Evolutionary conservation across 2,329 filamentous ascomycete genomes (phyloP), one percentile per base, ranked within the genome.

Genomic region (Magnaporthiopsis rhizophila): DNA sequence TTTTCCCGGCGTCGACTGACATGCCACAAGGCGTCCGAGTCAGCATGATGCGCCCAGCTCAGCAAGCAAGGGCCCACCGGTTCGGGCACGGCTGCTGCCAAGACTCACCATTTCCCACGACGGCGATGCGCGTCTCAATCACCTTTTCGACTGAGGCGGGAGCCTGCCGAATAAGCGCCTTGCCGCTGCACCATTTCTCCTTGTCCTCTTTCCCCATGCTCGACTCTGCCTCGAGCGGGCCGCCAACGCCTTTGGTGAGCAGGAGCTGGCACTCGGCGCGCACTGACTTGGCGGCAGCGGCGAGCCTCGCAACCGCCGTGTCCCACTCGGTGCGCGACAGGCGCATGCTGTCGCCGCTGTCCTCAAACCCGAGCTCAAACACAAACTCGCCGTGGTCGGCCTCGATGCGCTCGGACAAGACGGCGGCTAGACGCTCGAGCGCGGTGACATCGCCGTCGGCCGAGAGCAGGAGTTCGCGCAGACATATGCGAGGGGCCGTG

Each of bases 41-140:
- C 68, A 71, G 68, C 56, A 66, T 62, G 18, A 56, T 26, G 15
- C 7, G 34, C 24, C 34, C n/a, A 18, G 34, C 32, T 50, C n/a
- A 18, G 13, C 13, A 45, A 18, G 38, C 38, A 26, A 60, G 21
- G 34, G 32, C 15, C 21, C 13, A 63, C 38, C 15, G 57, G 61
- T 21, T 58, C 50, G 38, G 11, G 21, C n/a, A n/a, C 58, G 38
- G 7, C 28, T 5, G 13, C 28, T 5, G 30, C 34, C 15, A 58
- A 38, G 32, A 63, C 80, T 73, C 74, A 88, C 86, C 91, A 79
- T 99, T 99, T 61, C 95, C 95, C 9, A 99, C 95, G 0, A 99
- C 95, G 0, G 94, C 95, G 77, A 99, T 96, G 69, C 95, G 81
- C 12, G 94, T 97, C 81, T 99, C 95, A 66, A 97, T 97, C 32